These are phyloP conservation scores for Trypanosoma avium DNA, from an alignment of 208 protist genomes.

Conservation along the genomic window DNA sequence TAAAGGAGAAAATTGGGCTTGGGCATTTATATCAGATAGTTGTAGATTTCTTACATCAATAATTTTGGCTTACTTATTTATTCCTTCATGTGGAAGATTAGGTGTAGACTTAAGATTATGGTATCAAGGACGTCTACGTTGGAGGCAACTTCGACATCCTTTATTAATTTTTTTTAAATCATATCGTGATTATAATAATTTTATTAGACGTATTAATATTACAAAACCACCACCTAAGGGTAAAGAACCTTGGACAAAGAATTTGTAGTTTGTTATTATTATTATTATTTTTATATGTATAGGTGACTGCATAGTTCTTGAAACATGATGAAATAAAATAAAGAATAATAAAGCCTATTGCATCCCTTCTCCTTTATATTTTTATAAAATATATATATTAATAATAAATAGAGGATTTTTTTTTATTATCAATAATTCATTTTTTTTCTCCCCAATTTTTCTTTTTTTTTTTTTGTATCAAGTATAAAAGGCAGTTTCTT, in stretches of 20 bases:
- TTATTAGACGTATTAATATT: constrained; percentile 77
- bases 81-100: constrained; percentile 70
- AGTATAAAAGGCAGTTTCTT: background rate
- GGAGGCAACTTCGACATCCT: constrained; percentile 81
- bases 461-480: background rate
- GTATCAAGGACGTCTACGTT: constrained; percentile 63
- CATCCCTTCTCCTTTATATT: background rate
- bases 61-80: constrained; percentile 69
- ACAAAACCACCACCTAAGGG: constrained; percentile 72
- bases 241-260: constrained; percentile 74
- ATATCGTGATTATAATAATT: constrained; percentile 80
- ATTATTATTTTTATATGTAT: constrained; percentile 14
- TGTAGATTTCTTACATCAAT: constrained; percentile 76
- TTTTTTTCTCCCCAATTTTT: constrained; percentile 17
- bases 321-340: too few relatives aligned
- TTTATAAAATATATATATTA: background rate
- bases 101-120: constrained; percentile 64
- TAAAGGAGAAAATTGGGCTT: constrained; percentile 88
- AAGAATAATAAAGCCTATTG: too few relatives aligned
- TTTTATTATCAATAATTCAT: background rate
- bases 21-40: constrained; percentile 86
- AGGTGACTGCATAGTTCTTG: too few relatives aligned
- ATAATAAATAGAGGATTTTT: background rate
- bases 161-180: constrained; percentile 87
- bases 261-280: constrained; percentile 40